Conservation (phyloP, 176 grass and related monocot species). For the Metroxylon sagu region DNA sequence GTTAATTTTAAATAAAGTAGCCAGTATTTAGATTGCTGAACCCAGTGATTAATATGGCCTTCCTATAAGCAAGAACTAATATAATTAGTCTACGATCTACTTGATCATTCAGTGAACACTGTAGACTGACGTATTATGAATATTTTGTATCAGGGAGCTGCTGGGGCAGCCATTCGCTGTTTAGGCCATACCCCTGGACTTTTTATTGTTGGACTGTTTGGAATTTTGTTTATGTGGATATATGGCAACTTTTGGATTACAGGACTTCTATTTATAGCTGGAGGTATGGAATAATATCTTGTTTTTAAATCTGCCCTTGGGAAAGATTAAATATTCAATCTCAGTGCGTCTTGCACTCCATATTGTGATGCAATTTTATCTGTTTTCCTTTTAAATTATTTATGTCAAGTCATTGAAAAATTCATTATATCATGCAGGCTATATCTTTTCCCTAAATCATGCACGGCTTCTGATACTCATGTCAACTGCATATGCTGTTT, state of each 20-base stretch:
- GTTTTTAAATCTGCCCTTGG: too few relatives aligned
- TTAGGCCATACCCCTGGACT: constrained; percentile 79
- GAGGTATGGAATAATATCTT: constrained; percentile 40
- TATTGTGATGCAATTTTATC: too few relatives aligned
- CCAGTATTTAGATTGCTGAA: too few relatives aligned
- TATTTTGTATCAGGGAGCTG: constrained; percentile 39
- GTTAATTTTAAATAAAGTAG: too few relatives aligned
- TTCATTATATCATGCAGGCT: constrained; percentile 41
- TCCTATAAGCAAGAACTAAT: too few relatives aligned
- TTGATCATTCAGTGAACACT: too few relatives aligned
- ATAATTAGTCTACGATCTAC: too few relatives aligned
- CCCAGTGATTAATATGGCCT: too few relatives aligned
- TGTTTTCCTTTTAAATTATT: background rate
- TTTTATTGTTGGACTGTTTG: constrained; percentile 76
- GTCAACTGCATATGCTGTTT: constrained; percentile 73
- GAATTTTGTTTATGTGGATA: constrained; percentile 90
- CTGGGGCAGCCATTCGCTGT: constrained; percentile 54
- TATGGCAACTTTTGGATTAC: constrained; percentile 96
- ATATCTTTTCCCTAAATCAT: constrained; percentile 84
- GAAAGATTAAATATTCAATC: too few relatives aligned
- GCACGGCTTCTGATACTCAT: constrained; percentile 78
- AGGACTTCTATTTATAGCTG: constrained; percentile 69
- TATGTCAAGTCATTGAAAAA: too few relatives aligned
- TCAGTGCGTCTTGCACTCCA: too few relatives aligned
- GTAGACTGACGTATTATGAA: constrained; percentile 32